Percentiles rank a stretch among this genome's conserved stretches.
Evolutionary conservation across 345 rosid genomes (phyloP).

Genomic region (Aquilaria yunnanensis): DNA sequence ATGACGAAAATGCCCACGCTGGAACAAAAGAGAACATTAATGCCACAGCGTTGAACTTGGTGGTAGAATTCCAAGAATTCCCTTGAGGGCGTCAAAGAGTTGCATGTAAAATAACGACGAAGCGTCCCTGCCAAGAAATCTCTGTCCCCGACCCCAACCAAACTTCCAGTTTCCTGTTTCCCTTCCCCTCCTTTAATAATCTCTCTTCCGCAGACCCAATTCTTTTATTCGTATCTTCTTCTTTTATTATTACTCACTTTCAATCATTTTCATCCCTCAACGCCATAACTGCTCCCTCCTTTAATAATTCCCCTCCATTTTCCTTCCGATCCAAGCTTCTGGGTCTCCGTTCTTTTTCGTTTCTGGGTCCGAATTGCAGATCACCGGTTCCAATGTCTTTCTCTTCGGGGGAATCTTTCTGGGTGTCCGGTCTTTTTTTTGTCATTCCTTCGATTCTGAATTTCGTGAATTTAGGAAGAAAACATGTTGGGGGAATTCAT

Average conservation of each 20-base stretch:
- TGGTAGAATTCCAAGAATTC: conserved; percentile 20
- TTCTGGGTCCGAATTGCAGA: neutral
- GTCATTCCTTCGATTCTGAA: neutral
- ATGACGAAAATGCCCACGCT: conserved; percentile 11
- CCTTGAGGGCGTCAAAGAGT: neutral
- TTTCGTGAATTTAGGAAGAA: neutral
- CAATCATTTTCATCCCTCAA: neutral
- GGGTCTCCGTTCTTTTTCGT: neutral
- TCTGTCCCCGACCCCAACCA: neutral
- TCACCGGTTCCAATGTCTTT: neutral
- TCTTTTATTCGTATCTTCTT: neutral
- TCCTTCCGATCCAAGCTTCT: conserved; percentile 26
- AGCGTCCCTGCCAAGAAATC: conserved; percentile 52
- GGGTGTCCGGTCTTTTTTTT: neutral
- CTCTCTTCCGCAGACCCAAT: neutral
- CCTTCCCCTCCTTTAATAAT: conserved; percentile 2
- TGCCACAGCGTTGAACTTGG: conserved; percentile 16
- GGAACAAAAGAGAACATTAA: neutral
- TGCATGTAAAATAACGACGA: conserved; percentile 17
- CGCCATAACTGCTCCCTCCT: neutral
- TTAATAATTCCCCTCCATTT: neutral
- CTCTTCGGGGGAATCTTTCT: neutral
- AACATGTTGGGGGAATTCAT: conserved; percentile 74
- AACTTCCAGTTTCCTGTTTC: conserved; percentile 1
- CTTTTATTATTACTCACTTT: neutral